A percentile compares a stretch with the other conserved stretches of the same genome.
Conservation (phyloP, 1,284 basidiomycete genomes). For the Cutaneotrichosporon cyanovorans region DNA sequence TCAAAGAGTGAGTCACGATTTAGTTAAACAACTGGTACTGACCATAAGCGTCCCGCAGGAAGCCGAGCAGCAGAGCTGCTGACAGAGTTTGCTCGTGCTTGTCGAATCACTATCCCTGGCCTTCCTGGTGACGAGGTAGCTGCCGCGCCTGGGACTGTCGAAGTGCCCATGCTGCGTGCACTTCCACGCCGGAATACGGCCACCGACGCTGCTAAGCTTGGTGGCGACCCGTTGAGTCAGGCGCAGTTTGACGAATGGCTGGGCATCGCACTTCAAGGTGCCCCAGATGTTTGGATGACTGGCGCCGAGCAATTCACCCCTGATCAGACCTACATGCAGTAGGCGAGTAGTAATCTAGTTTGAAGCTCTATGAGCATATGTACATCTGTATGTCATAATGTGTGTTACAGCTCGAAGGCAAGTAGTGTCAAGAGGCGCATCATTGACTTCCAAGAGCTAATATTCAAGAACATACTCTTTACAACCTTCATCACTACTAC, state of each 20-base stretch:
- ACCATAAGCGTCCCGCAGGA: conserved; percentile 21
- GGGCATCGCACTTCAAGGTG: conserved; percentile 21
- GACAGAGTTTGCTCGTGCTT: conserved; percentile 27
- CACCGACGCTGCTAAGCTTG: background rate
- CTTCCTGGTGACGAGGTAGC: conserved; percentile 7
- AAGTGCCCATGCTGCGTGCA: conserved; percentile 30
- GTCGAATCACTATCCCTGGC: conserved; percentile 21
- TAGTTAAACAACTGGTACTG: background rate
- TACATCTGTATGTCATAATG: too few relatives aligned
- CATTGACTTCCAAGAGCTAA: too few relatives aligned
- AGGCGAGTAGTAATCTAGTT: too few relatives aligned
- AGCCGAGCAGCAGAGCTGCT: conserved; percentile 27
- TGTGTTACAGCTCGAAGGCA: too few relatives aligned
- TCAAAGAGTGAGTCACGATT: conserved; percentile 1
- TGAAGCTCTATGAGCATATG: too few relatives aligned
- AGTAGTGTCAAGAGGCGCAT: too few relatives aligned
- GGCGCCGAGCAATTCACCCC: conserved; percentile 10
- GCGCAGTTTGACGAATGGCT: conserved; percentile 27
- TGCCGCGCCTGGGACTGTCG: conserved; percentile 12
- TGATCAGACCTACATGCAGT: conserved; percentile 1
- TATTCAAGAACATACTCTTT: too few relatives aligned
- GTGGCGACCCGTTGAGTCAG: conserved; percentile 7
- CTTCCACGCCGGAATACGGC: conserved; percentile 17
- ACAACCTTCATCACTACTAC: too few relatives aligned
- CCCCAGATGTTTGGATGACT: conserved; percentile 17